Conservation (phyloP, 306 rosid species). For the Trichosanthes cucumerina region DNA sequence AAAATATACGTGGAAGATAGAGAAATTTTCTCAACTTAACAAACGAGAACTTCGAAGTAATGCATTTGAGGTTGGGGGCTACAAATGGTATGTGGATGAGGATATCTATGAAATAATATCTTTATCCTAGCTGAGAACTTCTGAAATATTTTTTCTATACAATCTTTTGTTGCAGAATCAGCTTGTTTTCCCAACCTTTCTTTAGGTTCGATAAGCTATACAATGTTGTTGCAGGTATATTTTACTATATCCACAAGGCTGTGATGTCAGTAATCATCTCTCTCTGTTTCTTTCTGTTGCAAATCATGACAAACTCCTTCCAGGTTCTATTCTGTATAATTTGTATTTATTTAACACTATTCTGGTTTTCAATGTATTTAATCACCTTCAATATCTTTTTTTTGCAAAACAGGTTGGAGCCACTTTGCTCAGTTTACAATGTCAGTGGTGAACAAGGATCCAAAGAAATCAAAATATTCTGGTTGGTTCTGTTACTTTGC, state of each 20-base stretch:
- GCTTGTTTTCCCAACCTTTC: background rate
- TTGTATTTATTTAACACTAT: constrained; percentile 8
- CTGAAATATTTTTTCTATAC: too few relatives aligned
- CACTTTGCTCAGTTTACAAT: constrained; percentile 96
- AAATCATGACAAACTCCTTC: constrained; percentile 98
- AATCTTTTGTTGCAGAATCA: too few relatives aligned
- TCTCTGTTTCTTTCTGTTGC: constrained; percentile 94
- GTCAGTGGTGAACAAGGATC: constrained; percentile 92
- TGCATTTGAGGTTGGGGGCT: constrained; percentile 95
- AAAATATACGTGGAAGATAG: constrained; percentile 93
- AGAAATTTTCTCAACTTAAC: constrained; percentile 89
- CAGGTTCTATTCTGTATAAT: constrained; percentile 40
- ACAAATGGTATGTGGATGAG: constrained; percentile 64
- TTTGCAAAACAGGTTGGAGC: constrained; percentile 68
- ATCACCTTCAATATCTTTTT: background rate
- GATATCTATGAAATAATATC: too few relatives aligned
- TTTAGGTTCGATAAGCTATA: constrained; percentile 3
- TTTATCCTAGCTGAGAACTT: background rate
- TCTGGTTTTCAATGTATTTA: constrained; percentile 12
- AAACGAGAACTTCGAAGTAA: constrained; percentile 95
- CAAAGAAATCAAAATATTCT: constrained; percentile 89
- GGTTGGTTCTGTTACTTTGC: constrained; percentile 42
- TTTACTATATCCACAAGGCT: constrained; percentile 93
- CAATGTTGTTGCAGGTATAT: constrained; percentile 67
- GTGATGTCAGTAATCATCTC: constrained; percentile 97